phyloP scores from a whole-genome alignment of 352 stramenopile genomes.

The Pythium biforme region DNA sequence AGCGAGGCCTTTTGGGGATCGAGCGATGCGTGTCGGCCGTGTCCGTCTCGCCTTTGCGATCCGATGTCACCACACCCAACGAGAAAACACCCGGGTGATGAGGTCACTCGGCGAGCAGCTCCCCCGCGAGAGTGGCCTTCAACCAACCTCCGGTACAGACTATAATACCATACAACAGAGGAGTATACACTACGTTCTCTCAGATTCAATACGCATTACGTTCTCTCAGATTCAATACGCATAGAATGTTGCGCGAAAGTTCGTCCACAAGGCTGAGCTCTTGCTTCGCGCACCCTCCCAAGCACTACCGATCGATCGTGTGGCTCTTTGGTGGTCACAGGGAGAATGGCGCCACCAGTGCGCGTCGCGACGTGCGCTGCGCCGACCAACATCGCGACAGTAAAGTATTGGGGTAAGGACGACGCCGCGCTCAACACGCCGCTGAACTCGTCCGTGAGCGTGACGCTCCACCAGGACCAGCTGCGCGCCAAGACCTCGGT shows the following conservation, averaged over 20 bases:
- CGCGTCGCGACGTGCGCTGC: constrained; percentile 87
- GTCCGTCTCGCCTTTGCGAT: constrained; percentile 25
- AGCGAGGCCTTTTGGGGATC: neutral
- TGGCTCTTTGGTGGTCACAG: too few species aligned
- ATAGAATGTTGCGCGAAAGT: constrained; percentile 1
- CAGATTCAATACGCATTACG: neutral
- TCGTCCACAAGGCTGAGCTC: neutral
- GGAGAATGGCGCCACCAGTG: constrained; percentile 25
- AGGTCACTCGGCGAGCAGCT: constrained; percentile 23
- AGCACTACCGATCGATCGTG: too few species aligned
- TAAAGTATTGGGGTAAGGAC: constrained; percentile 99
- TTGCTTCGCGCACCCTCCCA: constrained; percentile 4
- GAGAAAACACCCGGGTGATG: constrained; percentile 7
- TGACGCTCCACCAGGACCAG: constrained; percentile 96
- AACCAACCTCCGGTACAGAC: constrained; percentile 5
- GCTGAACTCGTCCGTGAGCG: constrained; percentile 95
- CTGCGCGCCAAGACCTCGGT: constrained; percentile 95
- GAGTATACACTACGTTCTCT: neutral
- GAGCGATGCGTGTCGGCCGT: neutral
- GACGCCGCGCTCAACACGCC: constrained; percentile 92
- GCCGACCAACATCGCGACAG: constrained; percentile 97
- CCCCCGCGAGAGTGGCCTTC: constrained; percentile 16
- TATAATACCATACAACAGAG: neutral
- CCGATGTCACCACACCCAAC: constrained; percentile 11
- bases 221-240: too few species aligned